These are phyloP conservation scores for Micractinium conductrix DNA, from an alignment of 139 green algal genomes.

Conservation along the genomic window DNA sequence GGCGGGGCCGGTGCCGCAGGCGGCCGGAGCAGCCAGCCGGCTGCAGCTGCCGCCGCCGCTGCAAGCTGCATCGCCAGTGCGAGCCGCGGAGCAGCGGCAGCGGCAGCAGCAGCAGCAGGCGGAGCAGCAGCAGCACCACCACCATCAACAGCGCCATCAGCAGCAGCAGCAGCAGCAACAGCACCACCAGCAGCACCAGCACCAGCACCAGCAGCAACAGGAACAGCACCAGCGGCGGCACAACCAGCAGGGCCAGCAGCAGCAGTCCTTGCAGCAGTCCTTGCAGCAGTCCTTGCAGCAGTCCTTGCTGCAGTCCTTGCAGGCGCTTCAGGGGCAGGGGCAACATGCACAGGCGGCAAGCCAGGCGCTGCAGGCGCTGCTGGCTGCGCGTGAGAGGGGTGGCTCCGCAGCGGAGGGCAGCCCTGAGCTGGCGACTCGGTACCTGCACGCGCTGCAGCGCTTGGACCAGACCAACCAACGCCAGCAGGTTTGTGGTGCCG, in stretches of 20 bases:
- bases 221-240: neutral
- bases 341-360: neutral
- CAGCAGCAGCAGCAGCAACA: neutral
- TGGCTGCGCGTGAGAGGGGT: neutral
- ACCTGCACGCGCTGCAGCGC: neutral
- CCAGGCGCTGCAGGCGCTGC: neutral
- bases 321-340: neutral
- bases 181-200: neutral
- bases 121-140: neutral
- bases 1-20: too few relatives aligned
- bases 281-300: neutral
- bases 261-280: neutral
- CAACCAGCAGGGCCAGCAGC: neutral
- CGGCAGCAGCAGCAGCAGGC: neutral
- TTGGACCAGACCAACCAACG: neutral
- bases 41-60: too few relatives aligned
- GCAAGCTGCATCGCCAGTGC: too few relatives aligned
- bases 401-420: neutral
- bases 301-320: neutral
- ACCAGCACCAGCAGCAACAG: neutral
- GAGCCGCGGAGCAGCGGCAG: too few relatives aligned
- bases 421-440: neutral
- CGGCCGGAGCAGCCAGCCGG: neutral
- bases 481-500: neutral
- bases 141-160: neutral